These are phyloP conservation scores for Hansenula anomala DNA, from an alignment of 1,139 yeast genomes.

Conservation along the genomic window DNA sequence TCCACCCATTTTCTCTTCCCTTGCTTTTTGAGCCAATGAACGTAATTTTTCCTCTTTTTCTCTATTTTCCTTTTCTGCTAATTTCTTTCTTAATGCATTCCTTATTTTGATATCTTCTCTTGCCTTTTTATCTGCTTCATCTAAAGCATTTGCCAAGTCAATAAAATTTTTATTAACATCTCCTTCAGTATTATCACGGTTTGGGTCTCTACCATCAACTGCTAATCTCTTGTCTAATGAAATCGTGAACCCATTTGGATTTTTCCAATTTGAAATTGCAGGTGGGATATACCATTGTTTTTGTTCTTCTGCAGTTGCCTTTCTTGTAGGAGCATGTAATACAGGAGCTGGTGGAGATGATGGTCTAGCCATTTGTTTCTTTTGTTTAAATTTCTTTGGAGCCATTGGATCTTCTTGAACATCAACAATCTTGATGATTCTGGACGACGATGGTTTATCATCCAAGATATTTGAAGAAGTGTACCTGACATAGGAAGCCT, in stretches of 20 bases:
- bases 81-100: constrained; percentile 49
- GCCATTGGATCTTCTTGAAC: constrained; percentile 77
- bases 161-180: constrained; percentile 59
- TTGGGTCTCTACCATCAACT: constrained; percentile 43
- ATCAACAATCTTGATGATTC: constrained; percentile 53
- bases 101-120: constrained; percentile 63
- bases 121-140: constrained; percentile 69
- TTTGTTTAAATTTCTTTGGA: constrained; percentile 73
- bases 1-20: constrained; percentile 27
- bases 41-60: constrained; percentile 58
- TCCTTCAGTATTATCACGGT: constrained; percentile 18
- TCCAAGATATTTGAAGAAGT: constrained; percentile 40
- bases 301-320: constrained; percentile 71
- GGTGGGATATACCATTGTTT: constrained; percentile 88
- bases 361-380: constrained; percentile 68
- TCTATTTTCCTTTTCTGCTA: constrained; percentile 49
- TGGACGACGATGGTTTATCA: constrained; percentile 20
- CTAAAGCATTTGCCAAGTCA: constrained; percentile 65
- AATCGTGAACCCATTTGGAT: constrained; percentile 85
- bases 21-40: constrained; percentile 54
- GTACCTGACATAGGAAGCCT: constrained; percentile 41
- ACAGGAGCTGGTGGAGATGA: constrained; percentile 65
- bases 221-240: constrained; percentile 74
- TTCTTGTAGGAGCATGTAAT: constrained; percentile 40
- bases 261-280: constrained; percentile 93